A percentile compares a stretch with the other conserved stretches of the same genome.
phyloP scores from a whole-genome alignment of 2,329 filamentous ascomycete species.

The Colletotrichum noveboracense region DNA sequence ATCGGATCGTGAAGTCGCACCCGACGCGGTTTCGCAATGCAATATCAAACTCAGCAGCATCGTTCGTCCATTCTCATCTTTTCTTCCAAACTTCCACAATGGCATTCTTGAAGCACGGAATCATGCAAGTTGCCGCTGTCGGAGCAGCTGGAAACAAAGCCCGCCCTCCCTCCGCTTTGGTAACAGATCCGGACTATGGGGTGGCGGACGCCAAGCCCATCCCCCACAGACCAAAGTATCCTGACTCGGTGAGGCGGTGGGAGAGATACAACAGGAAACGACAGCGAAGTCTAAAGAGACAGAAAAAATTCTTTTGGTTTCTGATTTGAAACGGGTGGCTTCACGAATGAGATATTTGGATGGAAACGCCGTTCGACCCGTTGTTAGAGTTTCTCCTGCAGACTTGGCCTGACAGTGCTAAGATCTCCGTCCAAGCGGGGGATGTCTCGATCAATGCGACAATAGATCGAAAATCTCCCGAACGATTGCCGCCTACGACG shows the following conservation, averaged over 20 bases:
- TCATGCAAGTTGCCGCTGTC: background rate
- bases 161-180: background rate
- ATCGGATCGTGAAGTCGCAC: background rate
- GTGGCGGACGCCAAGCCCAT: background rate
- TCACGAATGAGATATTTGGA: background rate
- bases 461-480: background rate
- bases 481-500: background rate
- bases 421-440: conserved; percentile 8
- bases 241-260: background rate
- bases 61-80: background rate
- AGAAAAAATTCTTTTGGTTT: background rate
- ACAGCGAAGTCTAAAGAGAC: background rate
- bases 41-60: background rate
- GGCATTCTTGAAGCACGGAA: background rate
- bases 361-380: background rate
- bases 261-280: background rate
- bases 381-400: background rate
- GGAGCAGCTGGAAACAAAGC: background rate
- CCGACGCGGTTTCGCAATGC: background rate
- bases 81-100: background rate
- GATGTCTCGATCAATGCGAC: background rate
- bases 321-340: conserved; percentile 11
- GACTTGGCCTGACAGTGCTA: background rate
- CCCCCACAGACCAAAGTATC: background rate
- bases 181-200: background rate